Evolutionary conservation across 192 early-diverging fungal genomes (phyloP).

Genomic region (Umbelopsis sp.): DNA sequence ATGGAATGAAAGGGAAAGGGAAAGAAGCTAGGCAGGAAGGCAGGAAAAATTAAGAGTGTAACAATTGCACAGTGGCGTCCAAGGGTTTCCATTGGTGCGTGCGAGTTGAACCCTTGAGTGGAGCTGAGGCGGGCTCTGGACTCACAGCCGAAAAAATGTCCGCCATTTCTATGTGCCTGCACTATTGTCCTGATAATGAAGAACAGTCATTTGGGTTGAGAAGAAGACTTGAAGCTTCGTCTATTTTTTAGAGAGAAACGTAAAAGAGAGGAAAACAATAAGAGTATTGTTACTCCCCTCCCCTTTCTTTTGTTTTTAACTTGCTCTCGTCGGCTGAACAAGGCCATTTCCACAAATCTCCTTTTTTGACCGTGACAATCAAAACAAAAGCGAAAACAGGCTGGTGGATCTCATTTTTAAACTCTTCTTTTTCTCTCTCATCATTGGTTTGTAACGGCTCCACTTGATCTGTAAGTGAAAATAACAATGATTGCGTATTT

Average conservation of each 20-base stretch:
- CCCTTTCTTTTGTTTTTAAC: neutral
- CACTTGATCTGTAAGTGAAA: neutral
- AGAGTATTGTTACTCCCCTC: no score
- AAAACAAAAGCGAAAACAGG: slow-evolving; percentile 8
- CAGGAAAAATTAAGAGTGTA: neutral
- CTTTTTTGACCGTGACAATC: slow-evolving; percentile 9
- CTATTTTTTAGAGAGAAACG: no score
- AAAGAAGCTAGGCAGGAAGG: neutral
- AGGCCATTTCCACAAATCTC: neutral
- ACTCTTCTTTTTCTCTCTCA: neutral
- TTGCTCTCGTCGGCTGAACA: neutral
- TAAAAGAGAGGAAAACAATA: no score
- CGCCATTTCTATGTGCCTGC: neutral
- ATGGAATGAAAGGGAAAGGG: neutral
- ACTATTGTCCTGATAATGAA: no score
- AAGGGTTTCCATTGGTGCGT: slow-evolving; percentile 16
- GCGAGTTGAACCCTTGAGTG: neutral
- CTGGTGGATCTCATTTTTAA: neutral
- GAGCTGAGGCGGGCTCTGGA: neutral
- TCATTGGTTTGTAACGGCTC: neutral
- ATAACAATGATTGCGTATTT: no score
- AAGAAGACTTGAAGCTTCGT: no score
- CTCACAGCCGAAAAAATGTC: neutral
- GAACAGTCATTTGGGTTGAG: no score
- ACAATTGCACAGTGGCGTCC: neutral